Conservation (phyloP, 1,284 basidiomycete species). For the Coriolopsis trogii region DNA sequence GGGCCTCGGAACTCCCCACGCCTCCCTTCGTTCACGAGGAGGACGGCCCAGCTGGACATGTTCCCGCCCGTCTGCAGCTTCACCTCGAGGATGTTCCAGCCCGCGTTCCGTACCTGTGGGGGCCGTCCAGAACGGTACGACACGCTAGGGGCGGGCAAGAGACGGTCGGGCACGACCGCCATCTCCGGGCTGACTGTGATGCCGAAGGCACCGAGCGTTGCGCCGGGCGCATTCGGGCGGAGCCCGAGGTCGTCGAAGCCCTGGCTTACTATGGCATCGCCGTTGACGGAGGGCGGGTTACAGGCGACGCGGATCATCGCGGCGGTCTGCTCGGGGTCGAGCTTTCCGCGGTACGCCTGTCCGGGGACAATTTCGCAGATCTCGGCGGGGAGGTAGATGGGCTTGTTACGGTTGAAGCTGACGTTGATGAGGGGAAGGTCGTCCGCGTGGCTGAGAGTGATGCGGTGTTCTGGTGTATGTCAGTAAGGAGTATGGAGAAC, state of each 20-base stretch:
- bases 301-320: conserved; percentile 69
- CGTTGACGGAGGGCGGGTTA: conserved; percentile 61
- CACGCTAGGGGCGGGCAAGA: conserved; percentile 59
- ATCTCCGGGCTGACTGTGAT: conserved; percentile 57
- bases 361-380: conserved; percentile 65
- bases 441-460: conserved; percentile 47
- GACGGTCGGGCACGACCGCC: conserved; percentile 61
- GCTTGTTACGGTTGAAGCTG: conserved; percentile 42
- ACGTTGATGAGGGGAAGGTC: conserved; percentile 67
- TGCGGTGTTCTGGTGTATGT: conserved; percentile 53
- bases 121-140: conserved; percentile 51
- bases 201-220: conserved; percentile 50
- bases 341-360: conserved; percentile 55
- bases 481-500: background rate
- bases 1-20: conserved; percentile 40
- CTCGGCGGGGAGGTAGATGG: conserved; percentile 64
- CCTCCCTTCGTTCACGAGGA: conserved; percentile 56
- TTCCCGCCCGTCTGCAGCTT: conserved; percentile 58
- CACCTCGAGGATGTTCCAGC: conserved; percentile 74
- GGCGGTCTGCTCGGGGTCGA: conserved; percentile 55
- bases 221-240: conserved; percentile 34
- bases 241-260: conserved; percentile 62
- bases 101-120: conserved; percentile 50
- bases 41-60: conserved; percentile 58
- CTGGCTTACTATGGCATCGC: conserved; percentile 52